These are phyloP conservation scores for Durusdinium trenchii DNA, from an alignment of 73 alveolate genomes.

Conservation along the genomic window DNA sequence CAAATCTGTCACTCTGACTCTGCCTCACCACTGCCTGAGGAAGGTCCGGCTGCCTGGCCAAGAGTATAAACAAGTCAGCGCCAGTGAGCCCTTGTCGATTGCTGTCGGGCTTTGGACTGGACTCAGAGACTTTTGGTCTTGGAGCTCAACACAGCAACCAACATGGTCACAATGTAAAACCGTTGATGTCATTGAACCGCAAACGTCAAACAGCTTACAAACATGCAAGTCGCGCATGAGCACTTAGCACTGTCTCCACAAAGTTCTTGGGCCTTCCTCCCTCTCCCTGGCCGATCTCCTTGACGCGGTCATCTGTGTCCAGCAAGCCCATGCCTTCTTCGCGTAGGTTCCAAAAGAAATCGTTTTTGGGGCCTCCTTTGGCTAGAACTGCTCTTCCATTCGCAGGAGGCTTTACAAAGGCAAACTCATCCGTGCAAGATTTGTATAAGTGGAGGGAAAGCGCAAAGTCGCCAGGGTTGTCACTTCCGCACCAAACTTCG, in stretches of 20 bases:
- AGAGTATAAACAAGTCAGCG: too few species aligned
- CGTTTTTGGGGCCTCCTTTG: not conserved
- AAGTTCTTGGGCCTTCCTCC: not conserved
- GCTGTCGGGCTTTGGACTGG: too few species aligned
- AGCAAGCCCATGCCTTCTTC: not conserved
- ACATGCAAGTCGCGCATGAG: not conserved
- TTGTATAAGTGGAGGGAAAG: slow-evolving; percentile 21
- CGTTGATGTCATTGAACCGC: too few species aligned
- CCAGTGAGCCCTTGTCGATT: too few species aligned
- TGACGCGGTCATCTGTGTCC: not conserved
- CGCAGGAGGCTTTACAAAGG: not conserved
- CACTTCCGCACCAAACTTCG: not conserved
- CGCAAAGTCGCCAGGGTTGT: not conserved
- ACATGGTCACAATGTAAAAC: too few species aligned
- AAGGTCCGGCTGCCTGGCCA: too few species aligned
- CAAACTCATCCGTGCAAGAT: not conserved
- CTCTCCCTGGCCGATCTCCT: not conserved
- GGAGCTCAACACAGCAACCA: too few species aligned
- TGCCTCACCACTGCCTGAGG: too few species aligned
- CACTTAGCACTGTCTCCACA: not conserved
- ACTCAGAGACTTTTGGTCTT: too few species aligned
- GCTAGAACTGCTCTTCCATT: not conserved
- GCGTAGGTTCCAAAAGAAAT: not conserved
- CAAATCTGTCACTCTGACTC: too few species aligned
- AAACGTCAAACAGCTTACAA: too few species aligned